phyloP scores from a whole-genome alignment of 2,329 filamentous ascomycete species.

The Colletotrichum melonis region DNA sequence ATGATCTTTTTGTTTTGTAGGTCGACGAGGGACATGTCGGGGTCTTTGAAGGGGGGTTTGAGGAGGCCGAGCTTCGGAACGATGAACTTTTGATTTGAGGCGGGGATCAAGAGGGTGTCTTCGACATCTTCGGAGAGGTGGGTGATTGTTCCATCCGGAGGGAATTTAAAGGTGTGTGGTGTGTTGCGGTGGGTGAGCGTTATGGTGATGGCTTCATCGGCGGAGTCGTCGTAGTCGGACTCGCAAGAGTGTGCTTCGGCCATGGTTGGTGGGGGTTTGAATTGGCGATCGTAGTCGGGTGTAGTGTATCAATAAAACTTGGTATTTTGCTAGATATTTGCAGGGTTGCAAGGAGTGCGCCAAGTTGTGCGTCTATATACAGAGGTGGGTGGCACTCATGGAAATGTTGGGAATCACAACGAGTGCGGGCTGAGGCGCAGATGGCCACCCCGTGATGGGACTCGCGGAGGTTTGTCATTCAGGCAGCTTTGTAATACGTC shows the following conservation, averaged over 20 bases:
- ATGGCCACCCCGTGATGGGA: constrained; percentile 29
- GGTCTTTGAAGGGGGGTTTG: constrained; percentile 72
- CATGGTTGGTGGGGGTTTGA: constrained; percentile 26
- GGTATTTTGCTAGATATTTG: constrained; percentile 36
- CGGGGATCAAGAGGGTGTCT: constrained; percentile 67
- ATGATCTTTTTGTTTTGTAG: constrained; percentile 70
- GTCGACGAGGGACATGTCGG: constrained; percentile 58
- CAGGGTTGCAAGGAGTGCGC: not conserved
- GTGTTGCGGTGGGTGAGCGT: constrained; percentile 59
- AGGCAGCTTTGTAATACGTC: constrained; percentile 57
- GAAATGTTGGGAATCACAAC: constrained; percentile 24
- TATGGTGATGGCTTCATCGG: constrained; percentile 51
- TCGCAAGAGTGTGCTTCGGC: constrained; percentile 30
- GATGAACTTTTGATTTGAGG: constrained; percentile 75
- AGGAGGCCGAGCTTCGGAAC: constrained; percentile 73
- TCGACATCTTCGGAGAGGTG: constrained; percentile 72
- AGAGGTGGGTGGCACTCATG: not conserved
- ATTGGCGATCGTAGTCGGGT: not conserved
- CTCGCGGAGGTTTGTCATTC: constrained; percentile 42
- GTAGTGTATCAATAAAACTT: not conserved
- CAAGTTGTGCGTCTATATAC: constrained; percentile 11
- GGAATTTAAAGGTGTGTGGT: constrained; percentile 56
- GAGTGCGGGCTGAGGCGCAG: constrained; percentile 25
- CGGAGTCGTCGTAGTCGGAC: constrained; percentile 29
- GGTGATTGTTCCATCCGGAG: constrained; percentile 58